A percentile compares a stretch with the other conserved stretches of the same genome.
phyloP scores from a whole-genome alignment of 148 eudicot species.

The Rheum nobile region DNA sequence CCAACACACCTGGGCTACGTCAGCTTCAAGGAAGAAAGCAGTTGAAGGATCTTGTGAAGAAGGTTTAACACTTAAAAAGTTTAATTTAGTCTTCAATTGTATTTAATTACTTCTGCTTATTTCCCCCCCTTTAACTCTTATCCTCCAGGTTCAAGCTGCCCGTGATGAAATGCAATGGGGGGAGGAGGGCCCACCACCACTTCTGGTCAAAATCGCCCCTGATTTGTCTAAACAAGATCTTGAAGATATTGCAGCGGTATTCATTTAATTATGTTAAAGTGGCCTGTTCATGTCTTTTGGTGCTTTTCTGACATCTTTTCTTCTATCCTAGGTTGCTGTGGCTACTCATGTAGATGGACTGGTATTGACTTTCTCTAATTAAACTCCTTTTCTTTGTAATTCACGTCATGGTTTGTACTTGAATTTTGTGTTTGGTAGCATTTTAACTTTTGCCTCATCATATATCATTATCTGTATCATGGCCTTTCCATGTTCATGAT shows the following conservation, averaged over 20 bases:
- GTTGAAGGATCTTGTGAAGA: constrained; percentile 92
- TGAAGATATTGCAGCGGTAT: constrained; percentile 97
- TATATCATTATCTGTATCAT: background rate
- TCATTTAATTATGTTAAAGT: constrained; percentile 8
- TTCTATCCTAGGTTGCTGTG: constrained; percentile 65
- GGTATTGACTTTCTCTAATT: constrained; percentile 31
- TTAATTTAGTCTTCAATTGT: background rate
- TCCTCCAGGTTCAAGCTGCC: constrained; percentile 85
- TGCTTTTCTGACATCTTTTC: constrained; percentile 14
- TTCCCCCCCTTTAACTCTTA: background rate
- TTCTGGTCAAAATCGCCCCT: constrained; percentile 96
- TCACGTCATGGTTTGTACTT: background rate
- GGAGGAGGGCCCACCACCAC: constrained; percentile 96
- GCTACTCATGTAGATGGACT: constrained; percentile 92
- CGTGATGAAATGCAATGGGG: constrained; percentile 99
- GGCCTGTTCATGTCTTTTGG: background rate
- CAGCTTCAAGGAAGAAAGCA: constrained; percentile 99
- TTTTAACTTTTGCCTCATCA: background rate
- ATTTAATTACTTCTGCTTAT: background rate
- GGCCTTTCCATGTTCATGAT: background rate
- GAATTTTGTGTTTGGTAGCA: background rate
- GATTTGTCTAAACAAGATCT: constrained; percentile 95
- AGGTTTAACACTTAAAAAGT: constrained; percentile 29
- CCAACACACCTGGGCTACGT: constrained; percentile 95
- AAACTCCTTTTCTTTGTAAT: background rate